Evolutionary conservation across 306 rosid species (phyloP).

Genomic region (Pyrus communis): DNA sequence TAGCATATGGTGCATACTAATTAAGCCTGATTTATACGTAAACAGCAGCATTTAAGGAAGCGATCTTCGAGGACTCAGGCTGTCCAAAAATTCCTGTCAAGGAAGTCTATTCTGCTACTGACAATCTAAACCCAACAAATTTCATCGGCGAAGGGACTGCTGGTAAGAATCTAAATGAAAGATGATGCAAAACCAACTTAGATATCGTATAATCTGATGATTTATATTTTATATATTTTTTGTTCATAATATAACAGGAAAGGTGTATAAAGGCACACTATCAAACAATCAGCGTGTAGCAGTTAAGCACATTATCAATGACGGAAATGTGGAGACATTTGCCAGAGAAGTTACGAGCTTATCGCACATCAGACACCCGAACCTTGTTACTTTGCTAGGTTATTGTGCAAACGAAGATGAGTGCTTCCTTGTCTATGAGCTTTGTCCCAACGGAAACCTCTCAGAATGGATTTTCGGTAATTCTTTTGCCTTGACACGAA

Average conservation of each 20-base stretch:
- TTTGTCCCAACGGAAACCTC: constrained; percentile 59
- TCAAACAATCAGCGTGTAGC: constrained; percentile 42
- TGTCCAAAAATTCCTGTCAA: constrained; percentile 31
- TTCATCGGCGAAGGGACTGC: constrained; percentile 49
- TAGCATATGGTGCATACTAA: neutral
- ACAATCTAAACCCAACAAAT: constrained; percentile 34
- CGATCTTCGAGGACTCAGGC: constrained; percentile 17
- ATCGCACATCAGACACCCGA: constrained; percentile 50
- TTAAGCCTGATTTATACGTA: neutral
- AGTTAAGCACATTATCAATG: constrained; percentile 44
- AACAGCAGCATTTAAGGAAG: constrained; percentile 15
- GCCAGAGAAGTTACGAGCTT: constrained; percentile 52
- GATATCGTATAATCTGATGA: neutral
- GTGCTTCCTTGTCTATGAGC: constrained; percentile 62
- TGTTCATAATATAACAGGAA: constrained; percentile 27
- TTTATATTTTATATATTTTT: neutral
- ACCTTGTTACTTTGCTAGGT: constrained; percentile 49
- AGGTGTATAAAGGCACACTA: constrained; percentile 48
- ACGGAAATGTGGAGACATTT: constrained; percentile 46
- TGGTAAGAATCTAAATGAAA: constrained; percentile 17
- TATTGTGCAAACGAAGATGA: constrained; percentile 37
- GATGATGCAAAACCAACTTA: neutral
- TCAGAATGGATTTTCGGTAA: constrained; percentile 70
- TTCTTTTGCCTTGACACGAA: neutral
- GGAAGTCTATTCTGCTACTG: constrained; percentile 44